A percentile compares a stretch with the other conserved stretches of the same genome.
These are phyloP conservation scores for Cercospora sesami DNA, from an alignment of 2,329 filamentous ascomycete species.

Conservation along the genomic window DNA sequence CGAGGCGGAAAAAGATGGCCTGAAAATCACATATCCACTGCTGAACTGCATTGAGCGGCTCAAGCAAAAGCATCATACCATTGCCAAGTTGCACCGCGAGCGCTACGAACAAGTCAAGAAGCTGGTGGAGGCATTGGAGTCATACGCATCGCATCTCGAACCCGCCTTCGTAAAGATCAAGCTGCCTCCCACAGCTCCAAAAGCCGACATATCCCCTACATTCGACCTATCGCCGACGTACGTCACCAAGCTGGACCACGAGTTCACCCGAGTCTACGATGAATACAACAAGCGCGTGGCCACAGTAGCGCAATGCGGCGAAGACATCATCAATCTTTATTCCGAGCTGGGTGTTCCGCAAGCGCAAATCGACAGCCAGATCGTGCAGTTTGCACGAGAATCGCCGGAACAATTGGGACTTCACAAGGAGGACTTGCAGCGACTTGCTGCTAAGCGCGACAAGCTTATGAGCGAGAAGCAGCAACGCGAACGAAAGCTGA, in stretches of 20 bases:
- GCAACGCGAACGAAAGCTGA: conserved; percentile 73
- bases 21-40: conserved; percentile 80
- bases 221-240: conserved; percentile 94
- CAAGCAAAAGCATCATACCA: conserved; percentile 80
- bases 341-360: conserved; percentile 92
- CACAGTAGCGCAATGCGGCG: conserved; percentile 70
- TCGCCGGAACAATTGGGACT: conserved; percentile 91
- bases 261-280: conserved; percentile 93
- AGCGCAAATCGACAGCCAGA: conserved; percentile 81
- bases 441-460: conserved; percentile 72
- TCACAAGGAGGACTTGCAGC: conserved; percentile 78
- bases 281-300: conserved; percentile 85
- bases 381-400: conserved; percentile 87
- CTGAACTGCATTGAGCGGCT: conserved; percentile 74
- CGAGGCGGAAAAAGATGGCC: conserved; percentile 63
- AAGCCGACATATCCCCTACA: conserved; percentile 72
- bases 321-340: conserved; percentile 92
- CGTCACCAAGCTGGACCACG: conserved; percentile 78
- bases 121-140: conserved; percentile 88
- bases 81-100: conserved; percentile 82
- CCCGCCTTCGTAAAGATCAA: conserved; percentile 80
- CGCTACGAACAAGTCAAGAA: conserved; percentile 96
- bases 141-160: conserved; percentile 94
- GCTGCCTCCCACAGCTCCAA: conserved; percentile 77
- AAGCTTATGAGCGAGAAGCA: conserved; percentile 87